Evolutionary conservation across 768 basidiomycete species (phyloP).

Genomic region (Exsudoporus frostii): DNA sequence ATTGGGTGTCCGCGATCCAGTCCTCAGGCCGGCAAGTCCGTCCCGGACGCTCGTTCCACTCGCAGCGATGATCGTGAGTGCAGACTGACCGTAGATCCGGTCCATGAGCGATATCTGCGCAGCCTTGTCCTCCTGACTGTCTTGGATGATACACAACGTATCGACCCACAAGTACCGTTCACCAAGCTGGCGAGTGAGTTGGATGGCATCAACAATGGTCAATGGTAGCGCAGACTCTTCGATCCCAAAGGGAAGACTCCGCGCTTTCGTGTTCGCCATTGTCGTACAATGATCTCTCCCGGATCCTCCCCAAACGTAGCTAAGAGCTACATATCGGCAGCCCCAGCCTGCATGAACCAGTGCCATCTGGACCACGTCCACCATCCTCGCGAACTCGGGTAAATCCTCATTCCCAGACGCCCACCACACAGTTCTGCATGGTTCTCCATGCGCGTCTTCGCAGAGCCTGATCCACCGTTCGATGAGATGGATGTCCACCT

Average conservation of each 20-base stretch:
- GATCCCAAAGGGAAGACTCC: not conserved
- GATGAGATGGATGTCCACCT: slow-evolving; percentile 8
- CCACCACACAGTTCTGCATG: slow-evolving; percentile 12
- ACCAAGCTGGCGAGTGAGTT: slow-evolving; percentile 13
- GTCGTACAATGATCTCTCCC: slow-evolving; percentile 9
- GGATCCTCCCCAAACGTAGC: slow-evolving; percentile 17
- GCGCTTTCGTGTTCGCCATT: not conserved
- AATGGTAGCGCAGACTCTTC: not conserved
- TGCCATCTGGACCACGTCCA: slow-evolving; percentile 12
- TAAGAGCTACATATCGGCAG: slow-evolving; percentile 16
- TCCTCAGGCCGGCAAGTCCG: slow-evolving; percentile 12
- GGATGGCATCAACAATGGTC: slow-evolving; percentile 23
- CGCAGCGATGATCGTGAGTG: slow-evolving; percentile 20
- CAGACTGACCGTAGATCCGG: slow-evolving; percentile 15
- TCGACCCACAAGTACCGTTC: slow-evolving; percentile 28
- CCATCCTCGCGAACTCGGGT: slow-evolving; percentile 11
- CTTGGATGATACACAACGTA: slow-evolving; percentile 24
- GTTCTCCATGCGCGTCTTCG: slow-evolving; percentile 13
- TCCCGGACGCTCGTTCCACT: slow-evolving; percentile 8
- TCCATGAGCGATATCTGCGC: slow-evolving; percentile 20
- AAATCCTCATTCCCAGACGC: slow-evolving; percentile 1
- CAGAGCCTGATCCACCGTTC: slow-evolving; percentile 18
- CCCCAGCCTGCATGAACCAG: slow-evolving; percentile 2
- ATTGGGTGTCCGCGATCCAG: slow-evolving; percentile 7
- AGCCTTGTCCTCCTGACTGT: slow-evolving; percentile 16